Percentiles rank a stretch among this genome's conserved stretches.
These are phyloP conservation scores for Circinella minor DNA, from an alignment of 371 early-diverging fungal genomes.

Conservation along the genomic window DNA sequence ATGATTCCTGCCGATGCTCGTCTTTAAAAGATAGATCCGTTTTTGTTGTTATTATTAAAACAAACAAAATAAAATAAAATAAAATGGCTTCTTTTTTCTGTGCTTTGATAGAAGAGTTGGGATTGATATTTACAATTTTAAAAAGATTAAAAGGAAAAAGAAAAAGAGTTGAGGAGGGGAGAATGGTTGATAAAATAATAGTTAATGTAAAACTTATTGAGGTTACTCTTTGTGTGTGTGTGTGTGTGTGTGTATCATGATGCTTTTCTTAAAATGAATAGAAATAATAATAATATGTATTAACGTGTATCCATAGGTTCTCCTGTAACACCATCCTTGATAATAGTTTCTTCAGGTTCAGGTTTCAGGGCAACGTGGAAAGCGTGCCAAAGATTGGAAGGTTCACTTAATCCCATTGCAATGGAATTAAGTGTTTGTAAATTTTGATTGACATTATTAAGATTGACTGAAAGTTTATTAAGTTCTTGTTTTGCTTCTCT, in stretches of 20 bases:
- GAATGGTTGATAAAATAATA: no score
- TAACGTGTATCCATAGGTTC: conserved; percentile 1
- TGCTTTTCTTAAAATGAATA: no score
- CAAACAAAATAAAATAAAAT: background rate
- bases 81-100: background rate
- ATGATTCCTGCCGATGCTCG: conserved; percentile 27
- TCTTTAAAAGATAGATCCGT: background rate
- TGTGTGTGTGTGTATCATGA: no score
- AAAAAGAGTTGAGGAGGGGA: no score
- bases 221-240: no score
- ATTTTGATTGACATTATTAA: conserved; percentile 55
- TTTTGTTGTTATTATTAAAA: background rate
- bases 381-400: conserved; percentile 53
- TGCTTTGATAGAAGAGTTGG: no score
- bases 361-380: conserved; percentile 19
- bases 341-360: background rate
- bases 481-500: conserved; percentile 41
- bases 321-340: background rate
- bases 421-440: conserved; percentile 60
- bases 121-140: no score
- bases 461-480: conserved; percentile 51
- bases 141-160: no score
- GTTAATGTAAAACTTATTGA: no score
- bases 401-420: conserved; percentile 56
- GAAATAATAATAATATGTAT: background rate